A percentile compares a stretch with the other conserved stretches of the same genome.
Evolutionary conservation across 148 eudicot genomes (phyloP).

Genomic region (Heliamphora exappendiculata): DNA sequence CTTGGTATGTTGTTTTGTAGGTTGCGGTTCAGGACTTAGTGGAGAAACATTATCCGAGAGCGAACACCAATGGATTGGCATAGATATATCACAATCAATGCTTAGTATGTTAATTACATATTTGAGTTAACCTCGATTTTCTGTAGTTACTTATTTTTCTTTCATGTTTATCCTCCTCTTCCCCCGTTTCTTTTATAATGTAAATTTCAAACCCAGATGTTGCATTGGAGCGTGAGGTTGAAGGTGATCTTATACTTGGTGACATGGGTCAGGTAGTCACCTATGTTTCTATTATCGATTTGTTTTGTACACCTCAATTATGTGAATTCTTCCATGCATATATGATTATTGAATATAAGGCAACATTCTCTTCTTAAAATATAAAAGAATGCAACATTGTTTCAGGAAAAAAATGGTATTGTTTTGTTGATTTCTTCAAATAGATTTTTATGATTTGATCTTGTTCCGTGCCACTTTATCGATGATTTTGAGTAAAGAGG

Average conservation of each 20-base stretch:
- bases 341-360: not conserved
- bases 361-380: too few species aligned
- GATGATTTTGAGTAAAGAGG: not conserved
- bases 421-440: not conserved
- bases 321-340: not conserved
- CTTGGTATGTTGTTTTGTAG: conserved; percentile 26
- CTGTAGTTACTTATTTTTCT: not conserved
- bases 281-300: not conserved
- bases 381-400: not conserved
- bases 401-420: not conserved
- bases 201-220: conserved; percentile 36
- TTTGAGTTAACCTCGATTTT: not conserved
- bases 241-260: conserved; percentile 80
- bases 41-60: conserved; percentile 87
- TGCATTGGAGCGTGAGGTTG: conserved; percentile 85
- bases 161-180: not conserved
- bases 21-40: conserved; percentile 97
- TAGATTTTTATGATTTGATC: too few species aligned
- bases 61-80: conserved; percentile 94
- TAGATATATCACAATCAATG: conserved; percentile 90
- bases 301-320: not conserved
- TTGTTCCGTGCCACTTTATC: too few species aligned
- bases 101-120: conserved; percentile 42
- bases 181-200: not conserved
- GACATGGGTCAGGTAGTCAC: conserved; percentile 90